Evolutionary conservation across 202 grass and related monocot species (phyloP), one percentile per base, ranked within the genome.

Genomic region (Bolboschoenoplectus hybrid): DNA sequence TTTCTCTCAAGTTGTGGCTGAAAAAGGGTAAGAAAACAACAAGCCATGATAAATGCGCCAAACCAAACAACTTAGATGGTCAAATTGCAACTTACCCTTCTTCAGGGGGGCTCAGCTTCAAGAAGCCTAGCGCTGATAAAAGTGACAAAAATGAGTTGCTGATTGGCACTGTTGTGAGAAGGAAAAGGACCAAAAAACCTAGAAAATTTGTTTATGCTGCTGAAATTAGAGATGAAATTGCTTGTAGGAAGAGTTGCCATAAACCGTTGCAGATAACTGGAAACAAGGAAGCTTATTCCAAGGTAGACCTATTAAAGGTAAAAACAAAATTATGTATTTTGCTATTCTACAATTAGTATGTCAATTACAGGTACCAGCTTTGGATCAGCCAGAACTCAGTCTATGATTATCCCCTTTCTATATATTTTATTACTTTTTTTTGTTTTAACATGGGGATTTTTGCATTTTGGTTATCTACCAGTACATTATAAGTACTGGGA

Each of bases 1-100:
- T 88, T 89, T 90, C 85, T 86, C 85, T 88, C 35, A 91, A 88
- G 84, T 82, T 74, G 17, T 89, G 86, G 90, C 79, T 88, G 71
- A 89, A 91, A 87, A 89, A 62, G 68, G 52, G 85, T 40, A 89
- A 91, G 81, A 97, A 91, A 89, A 43, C 46, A 47, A 84, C 56
- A 72, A 89, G 55, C 86, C 51, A 78, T 51, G 85, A 89, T 69
- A 87, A 81, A 56, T 74, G 85, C 9, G 19, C 71, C 52, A 58
- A 77, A 82, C 49, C 57, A 41, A 90, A 88, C 74, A 81, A 90
- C 74, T 63, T 82, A 79, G 86, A 57, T 69, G 72, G 84, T 88
- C 72, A 20, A 75, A 83, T 77, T 88, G 67, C 45, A 85, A 85
- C 85, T 71, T 82, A 73, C 81, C 82, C 67, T 74, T 86, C 81